These are phyloP conservation scores for Podaxis carcinomalis DNA, from an alignment of 768 basidiomycete species.

Conservation along the genomic window DNA sequence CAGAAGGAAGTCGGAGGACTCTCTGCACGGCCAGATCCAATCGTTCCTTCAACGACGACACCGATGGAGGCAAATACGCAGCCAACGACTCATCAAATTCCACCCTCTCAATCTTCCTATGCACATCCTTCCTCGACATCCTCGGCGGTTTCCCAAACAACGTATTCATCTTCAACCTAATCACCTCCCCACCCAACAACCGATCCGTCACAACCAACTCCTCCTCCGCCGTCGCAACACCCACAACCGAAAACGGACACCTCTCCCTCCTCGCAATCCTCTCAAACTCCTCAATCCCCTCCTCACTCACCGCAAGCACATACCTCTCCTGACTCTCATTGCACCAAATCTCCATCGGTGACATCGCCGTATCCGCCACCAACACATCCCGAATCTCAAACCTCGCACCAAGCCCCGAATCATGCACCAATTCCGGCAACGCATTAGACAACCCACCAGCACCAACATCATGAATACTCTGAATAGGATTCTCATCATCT, in stretches of 20 bases:
- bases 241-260: constrained; percentile 92
- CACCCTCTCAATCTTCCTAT: constrained; percentile 31
- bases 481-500: constrained; percentile 67
- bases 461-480: constrained; percentile 97
- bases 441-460: constrained; percentile 97
- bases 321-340: constrained; percentile 99
- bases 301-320: constrained; percentile 81
- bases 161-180: constrained; percentile 89
- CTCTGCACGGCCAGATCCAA: constrained; percentile 68
- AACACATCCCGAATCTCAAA: constrained; percentile 95
- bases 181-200: constrained; percentile 72
- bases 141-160: constrained; percentile 95
- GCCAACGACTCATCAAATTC: constrained; percentile 71
- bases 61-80: constrained; percentile 52
- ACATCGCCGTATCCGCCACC: constrained; percentile 90
- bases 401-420: constrained; percentile 83
- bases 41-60: constrained; percentile 36
- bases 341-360: constrained; percentile 99
- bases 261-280: constrained; percentile 81
- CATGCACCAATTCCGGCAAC: constrained; percentile 94
- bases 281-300: constrained; percentile 61
- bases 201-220: constrained; percentile 88
- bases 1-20: constrained; percentile 86
- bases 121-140: constrained; percentile 73
- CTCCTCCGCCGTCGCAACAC: constrained; percentile 76